These are phyloP conservation scores for Cyphellophora europaea DNA, from an alignment of 2,329 filamentous ascomycete species.

Conservation along the genomic window DNA sequence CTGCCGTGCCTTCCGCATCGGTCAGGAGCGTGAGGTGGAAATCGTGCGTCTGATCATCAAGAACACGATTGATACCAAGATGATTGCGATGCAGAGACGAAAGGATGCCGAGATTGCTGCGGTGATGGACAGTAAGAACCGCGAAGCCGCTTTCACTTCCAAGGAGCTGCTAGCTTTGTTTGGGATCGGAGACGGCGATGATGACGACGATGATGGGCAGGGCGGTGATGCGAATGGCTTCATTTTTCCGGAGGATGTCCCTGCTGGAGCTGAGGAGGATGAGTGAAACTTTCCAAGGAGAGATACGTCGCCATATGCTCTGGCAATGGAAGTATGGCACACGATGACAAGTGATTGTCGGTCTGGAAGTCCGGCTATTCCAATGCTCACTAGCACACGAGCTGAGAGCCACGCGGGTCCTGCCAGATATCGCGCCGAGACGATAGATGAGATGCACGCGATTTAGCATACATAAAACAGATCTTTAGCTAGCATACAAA, in stretches of 20 bases:
- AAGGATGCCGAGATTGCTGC: constrained; percentile 41
- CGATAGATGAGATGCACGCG: too few species aligned
- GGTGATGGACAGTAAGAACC: constrained; percentile 9
- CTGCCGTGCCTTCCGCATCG: constrained; percentile 34
- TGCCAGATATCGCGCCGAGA: too few species aligned
- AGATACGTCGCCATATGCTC: too few species aligned
- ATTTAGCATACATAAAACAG: too few species aligned
- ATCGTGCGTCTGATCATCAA: constrained; percentile 49
- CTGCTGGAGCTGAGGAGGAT: neutral
- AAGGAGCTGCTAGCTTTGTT: constrained; percentile 21
- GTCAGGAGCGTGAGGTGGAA: constrained; percentile 51
- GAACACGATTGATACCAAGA: constrained; percentile 48
- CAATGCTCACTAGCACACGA: too few species aligned
- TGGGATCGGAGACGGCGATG: constrained; percentile 14
- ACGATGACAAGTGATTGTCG: too few species aligned
- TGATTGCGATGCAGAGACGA: constrained; percentile 45
- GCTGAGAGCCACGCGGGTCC: too few species aligned
- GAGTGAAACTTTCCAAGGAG: too few species aligned
- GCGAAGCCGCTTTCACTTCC: constrained; percentile 10
- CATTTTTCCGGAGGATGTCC: constrained; percentile 1
- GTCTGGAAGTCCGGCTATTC: too few species aligned
- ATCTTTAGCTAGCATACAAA: too few species aligned
- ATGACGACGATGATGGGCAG: constrained; percentile 10
- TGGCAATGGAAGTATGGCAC: too few species aligned
- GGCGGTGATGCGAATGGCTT: neutral